phyloP scores from a whole-genome alignment of 192 early-diverging fungal genomes.

The Phycomyces blakesleeanus region DNA sequence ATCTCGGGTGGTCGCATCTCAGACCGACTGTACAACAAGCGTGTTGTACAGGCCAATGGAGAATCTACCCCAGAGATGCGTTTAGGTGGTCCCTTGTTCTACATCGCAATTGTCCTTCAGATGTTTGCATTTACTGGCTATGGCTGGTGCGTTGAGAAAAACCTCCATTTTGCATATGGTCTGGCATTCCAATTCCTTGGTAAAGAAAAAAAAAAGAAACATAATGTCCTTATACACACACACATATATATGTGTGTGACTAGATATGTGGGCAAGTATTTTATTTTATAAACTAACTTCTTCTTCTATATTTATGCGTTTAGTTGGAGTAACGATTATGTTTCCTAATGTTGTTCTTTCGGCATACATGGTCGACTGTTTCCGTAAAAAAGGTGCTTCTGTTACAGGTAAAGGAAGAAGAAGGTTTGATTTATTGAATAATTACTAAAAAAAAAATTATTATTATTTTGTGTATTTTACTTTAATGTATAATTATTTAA shows the following conservation, averaged over 20 bases:
- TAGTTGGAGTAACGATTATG: constrained; percentile 32
- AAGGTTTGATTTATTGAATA: neutral
- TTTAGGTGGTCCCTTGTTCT: constrained; percentile 17
- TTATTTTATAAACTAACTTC: too few species aligned
- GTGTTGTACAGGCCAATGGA: constrained; percentile 13
- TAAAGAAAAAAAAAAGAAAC: constrained; percentile 8
- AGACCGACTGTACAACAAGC: constrained; percentile 15
- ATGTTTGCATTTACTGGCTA: constrained; percentile 14
- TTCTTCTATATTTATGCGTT: neutral
- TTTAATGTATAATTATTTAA: neutral
- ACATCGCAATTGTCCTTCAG: constrained; percentile 12
- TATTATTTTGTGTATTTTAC: too few species aligned
- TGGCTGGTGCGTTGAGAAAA: constrained; percentile 33
- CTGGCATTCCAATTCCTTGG: constrained; percentile 29
- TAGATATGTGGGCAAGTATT: too few species aligned
- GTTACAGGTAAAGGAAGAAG: constrained; percentile 31
- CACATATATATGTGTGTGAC: too few species aligned
- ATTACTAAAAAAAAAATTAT: neutral
- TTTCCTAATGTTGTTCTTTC: constrained; percentile 26
- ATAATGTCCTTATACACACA: too few species aligned
- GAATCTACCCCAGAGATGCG: constrained; percentile 29
- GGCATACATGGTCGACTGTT: constrained; percentile 38
- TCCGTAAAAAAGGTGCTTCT: constrained; percentile 25
- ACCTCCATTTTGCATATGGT: constrained; percentile 29
- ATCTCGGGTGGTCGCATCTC: constrained; percentile 21